Percentiles rank a stretch among this genome's conserved stretches.
Conservation (phyloP, 2,329 filamentous ascomycete genomes). For the Onygenales sp. region DNA sequence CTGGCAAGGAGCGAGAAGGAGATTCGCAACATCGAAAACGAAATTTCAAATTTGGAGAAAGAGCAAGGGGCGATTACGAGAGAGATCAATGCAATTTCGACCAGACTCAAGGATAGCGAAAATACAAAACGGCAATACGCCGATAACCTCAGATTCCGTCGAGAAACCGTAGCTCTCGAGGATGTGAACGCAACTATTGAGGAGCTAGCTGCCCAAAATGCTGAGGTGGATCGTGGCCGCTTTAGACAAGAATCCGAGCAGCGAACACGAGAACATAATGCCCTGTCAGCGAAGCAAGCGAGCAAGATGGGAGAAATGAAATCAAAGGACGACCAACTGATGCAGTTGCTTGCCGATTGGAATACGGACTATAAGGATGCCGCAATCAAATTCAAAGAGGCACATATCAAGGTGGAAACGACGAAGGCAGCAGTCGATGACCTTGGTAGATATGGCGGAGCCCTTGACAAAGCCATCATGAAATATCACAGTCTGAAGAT, state of each 20-base stretch:
- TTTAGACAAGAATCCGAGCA: conserved; percentile 60
- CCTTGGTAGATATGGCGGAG: conserved; percentile 67
- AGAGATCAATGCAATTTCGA: conserved; percentile 66
- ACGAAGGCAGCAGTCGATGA: conserved; percentile 92
- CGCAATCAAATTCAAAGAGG: conserved; percentile 68
- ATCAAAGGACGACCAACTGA: conserved; percentile 73
- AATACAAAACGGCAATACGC: conserved; percentile 76
- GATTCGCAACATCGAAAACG: conserved; percentile 57
- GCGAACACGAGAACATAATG: conserved; percentile 59
- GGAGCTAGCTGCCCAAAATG: conserved; percentile 67
- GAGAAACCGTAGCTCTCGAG: conserved; percentile 59
- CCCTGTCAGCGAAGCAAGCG: conserved; percentile 61
- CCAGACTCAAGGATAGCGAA: conserved; percentile 68
- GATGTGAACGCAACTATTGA: conserved; percentile 59
- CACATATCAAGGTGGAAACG: conserved; percentile 80
- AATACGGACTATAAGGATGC: conserved; percentile 80
- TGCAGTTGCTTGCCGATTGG: conserved; percentile 66
- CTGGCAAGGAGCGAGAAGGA: conserved; percentile 61
- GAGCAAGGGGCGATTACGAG: conserved; percentile 59
- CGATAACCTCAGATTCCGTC: conserved; percentile 81
- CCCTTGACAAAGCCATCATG: conserved; percentile 94
- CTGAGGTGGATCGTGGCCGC: conserved; percentile 69
- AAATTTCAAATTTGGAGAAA: conserved; percentile 55
- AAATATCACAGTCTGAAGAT: conserved; percentile 94
- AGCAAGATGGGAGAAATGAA: conserved; percentile 69